Percentiles rank a stretch among this genome's conserved stretches.
These are phyloP conservation scores for Lasiosphaeria ovina DNA, from an alignment of 495 filamentous ascomycete species.

Conservation along the genomic window DNA sequence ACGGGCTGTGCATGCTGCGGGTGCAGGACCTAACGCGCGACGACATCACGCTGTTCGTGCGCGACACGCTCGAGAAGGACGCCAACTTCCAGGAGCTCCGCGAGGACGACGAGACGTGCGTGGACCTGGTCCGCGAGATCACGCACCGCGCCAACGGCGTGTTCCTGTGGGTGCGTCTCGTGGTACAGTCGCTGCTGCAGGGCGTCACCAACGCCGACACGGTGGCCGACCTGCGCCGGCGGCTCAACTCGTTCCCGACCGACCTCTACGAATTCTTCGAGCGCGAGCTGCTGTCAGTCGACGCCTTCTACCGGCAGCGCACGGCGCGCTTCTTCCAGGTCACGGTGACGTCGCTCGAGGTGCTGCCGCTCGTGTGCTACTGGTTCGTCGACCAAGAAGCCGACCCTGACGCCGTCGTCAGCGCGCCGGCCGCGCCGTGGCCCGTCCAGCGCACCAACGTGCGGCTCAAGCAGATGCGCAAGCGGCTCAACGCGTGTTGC, in stretches of 20 bases:
- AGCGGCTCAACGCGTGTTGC: conserved; percentile 10
- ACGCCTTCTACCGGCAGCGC: background rate
- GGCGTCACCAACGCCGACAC: conserved; percentile 6
- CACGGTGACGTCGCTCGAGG: background rate
- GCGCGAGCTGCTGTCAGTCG: background rate
- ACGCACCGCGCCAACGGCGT: conserved; percentile 5
- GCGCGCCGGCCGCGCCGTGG: background rate
- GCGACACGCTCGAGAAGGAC: background rate
- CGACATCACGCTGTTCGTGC: background rate
- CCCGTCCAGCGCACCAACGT: background rate
- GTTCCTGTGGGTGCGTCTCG: conserved; percentile 11
- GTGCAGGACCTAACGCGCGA: background rate
- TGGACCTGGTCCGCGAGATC: background rate
- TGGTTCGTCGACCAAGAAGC: conserved; percentile 12
- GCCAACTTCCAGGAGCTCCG: background rate
- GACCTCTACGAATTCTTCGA: conserved; percentile 3
- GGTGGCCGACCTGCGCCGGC: background rate
- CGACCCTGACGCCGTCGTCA: background rate
- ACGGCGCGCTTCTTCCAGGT: conserved; percentile 5
- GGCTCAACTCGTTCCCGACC: background rate
- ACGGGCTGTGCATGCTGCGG: no score
- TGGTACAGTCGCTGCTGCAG: background rate
- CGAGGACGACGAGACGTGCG: background rate
- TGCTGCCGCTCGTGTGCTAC: conserved; percentile 3
- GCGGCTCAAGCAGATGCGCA: background rate